Percentiles rank a stretch among this genome's conserved stretches.
phyloP scores from a whole-genome alignment of 2,329 filamentous ascomycete species.

The Paecilomyces fulvus region DNA sequence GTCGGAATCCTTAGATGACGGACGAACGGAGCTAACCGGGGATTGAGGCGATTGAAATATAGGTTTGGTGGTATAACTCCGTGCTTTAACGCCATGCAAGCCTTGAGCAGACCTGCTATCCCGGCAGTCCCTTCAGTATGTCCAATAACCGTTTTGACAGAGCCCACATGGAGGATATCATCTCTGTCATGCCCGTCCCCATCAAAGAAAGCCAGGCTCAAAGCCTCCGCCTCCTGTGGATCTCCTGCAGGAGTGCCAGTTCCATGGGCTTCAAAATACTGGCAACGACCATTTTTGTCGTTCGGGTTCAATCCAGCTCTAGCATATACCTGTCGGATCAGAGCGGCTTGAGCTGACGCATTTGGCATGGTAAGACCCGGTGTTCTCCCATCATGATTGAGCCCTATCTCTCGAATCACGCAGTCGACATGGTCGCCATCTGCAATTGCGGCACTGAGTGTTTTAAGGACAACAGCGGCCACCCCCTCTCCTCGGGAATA shows the following conservation, averaged over 20 bases:
- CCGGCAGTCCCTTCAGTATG: too few relatives aligned
- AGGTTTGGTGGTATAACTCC: too few relatives aligned
- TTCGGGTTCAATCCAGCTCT: slow-evolving; percentile 24
- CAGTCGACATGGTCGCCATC: slow-evolving; percentile 36
- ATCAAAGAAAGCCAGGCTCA: too few relatives aligned
- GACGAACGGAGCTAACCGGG: too few relatives aligned
- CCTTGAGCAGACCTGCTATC: too few relatives aligned
- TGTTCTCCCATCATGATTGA: slow-evolving; percentile 25
- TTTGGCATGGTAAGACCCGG: slow-evolving; percentile 23
- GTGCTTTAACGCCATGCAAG: too few relatives aligned
- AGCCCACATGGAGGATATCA: too few relatives aligned
- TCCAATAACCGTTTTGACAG: too few relatives aligned
- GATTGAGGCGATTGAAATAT: too few relatives aligned
- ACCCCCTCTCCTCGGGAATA: slow-evolving; percentile 45
- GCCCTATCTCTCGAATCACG: slow-evolving; percentile 20
- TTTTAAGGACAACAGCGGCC: slow-evolving; percentile 43
- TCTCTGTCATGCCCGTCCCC: too few relatives aligned
- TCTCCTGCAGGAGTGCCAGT: slow-evolving; percentile 26
- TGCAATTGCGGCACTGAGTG: slow-evolving; percentile 36
- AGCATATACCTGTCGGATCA: slow-evolving; percentile 29
- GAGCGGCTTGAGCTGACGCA: slow-evolving; percentile 23
- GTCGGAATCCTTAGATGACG: too few relatives aligned
- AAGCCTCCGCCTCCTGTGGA: too few relatives aligned
- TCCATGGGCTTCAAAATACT: slow-evolving; percentile 36
- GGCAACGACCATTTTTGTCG: slow-evolving; percentile 14